Percentiles rank a stretch among this genome's conserved stretches.
Conservation (phyloP, 768 basidiomycete species). For the Lenzites betulinus region DNA sequence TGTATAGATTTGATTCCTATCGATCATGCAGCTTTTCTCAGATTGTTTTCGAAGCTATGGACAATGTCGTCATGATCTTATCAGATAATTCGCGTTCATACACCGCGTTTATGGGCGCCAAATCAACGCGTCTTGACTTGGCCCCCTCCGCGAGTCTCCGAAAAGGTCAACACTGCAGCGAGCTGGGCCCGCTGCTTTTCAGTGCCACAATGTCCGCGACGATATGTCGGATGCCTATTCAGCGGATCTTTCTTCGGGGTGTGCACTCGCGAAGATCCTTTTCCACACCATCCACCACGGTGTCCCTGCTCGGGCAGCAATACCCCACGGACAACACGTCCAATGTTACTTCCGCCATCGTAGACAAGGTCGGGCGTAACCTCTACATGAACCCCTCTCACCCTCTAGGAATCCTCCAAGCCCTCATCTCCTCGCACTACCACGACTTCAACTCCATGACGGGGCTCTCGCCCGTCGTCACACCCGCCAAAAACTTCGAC, state of each 20-base stretch:
- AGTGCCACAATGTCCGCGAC: constrained; percentile 6
- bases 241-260: constrained; percentile 6
- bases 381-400: constrained; percentile 79
- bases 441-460: constrained; percentile 70
- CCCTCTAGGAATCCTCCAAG: constrained; percentile 84
- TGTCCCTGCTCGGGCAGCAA: constrained; percentile 41
- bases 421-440: constrained; percentile 84
- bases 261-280: constrained; percentile 9
- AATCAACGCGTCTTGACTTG: background rate
- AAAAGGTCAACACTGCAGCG: too few relatives aligned
- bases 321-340: constrained; percentile 80
- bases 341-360: constrained; percentile 84
- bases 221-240: background rate
- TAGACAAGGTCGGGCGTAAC: constrained; percentile 73
- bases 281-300: constrained; percentile 9
- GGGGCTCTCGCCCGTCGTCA: constrained; percentile 85
- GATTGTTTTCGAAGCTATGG: too few relatives aligned
- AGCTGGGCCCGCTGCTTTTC: background rate
- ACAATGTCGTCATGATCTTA: too few relatives aligned
- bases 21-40: too few relatives aligned
- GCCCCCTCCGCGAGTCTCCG: too few relatives aligned
- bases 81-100: too few relatives aligned
- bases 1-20: too few relatives aligned
- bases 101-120: background rate
- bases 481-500: constrained; percentile 93